Evolutionary conservation across 78 protist genomes (phyloP).

Genomic region (Dictyostelium firmibasis): DNA sequence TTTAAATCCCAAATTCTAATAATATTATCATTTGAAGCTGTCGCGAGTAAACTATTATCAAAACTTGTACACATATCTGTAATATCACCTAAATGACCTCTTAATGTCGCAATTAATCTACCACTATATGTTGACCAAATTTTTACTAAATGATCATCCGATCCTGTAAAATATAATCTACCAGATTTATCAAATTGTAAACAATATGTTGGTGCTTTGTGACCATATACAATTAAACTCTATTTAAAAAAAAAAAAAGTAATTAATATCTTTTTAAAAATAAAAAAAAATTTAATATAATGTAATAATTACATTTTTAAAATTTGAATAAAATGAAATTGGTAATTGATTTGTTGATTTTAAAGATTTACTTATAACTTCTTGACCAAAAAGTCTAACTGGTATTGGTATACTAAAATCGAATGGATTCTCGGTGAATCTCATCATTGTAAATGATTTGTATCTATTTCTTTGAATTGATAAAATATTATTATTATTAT

Average conservation of each 20-base stretch:
- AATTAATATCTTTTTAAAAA: neutral
- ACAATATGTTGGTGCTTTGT: slow-evolving; percentile 67
- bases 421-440: neutral
- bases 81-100: slow-evolving; percentile 69
- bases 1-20: slow-evolving; percentile 52
- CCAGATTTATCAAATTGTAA: slow-evolving; percentile 55
- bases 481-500: neutral
- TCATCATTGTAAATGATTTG: neutral
- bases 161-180: slow-evolving; percentile 19
- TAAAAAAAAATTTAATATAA: neutral
- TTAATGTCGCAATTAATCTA: slow-evolving; percentile 27
- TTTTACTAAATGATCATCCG: slow-evolving; percentile 67
- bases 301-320: neutral
- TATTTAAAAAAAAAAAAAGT: neutral
- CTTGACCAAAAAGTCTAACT: neutral
- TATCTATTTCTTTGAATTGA: neutral
- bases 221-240: slow-evolving; percentile 41
- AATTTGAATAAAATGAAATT: neutral
- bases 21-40: slow-evolving; percentile 43
- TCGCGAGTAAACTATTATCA: slow-evolving; percentile 27
- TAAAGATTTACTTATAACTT: neutral
- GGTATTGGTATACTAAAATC: neutral
- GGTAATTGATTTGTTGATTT: neutral
- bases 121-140: slow-evolving; percentile 48
- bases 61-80: slow-evolving; percentile 62